These are phyloP conservation scores for Exsudoporus frostii DNA, from an alignment of 768 basidiomycete genomes.

Conservation along the genomic window DNA sequence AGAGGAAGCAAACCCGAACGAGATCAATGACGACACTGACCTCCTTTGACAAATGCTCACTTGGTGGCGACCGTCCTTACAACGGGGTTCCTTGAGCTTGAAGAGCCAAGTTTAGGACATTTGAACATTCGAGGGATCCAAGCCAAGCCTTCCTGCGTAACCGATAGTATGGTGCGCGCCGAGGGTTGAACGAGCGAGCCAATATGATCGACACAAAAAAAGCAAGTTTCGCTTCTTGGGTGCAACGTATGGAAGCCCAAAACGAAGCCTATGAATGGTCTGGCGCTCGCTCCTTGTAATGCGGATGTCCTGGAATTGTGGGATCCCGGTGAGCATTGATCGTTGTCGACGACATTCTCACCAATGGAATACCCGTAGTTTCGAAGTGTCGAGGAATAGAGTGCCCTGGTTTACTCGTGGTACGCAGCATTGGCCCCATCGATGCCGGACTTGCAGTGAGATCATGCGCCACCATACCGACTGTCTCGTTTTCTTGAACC, in stretches of 20 bases:
- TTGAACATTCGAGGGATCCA: background rate
- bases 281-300: background rate
- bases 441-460: too few species aligned
- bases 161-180: too few species aligned
- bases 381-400: background rate
- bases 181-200: background rate
- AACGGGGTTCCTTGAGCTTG: background rate
- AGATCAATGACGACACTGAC: too few species aligned
- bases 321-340: background rate
- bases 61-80: too few species aligned
- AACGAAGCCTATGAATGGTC: background rate
- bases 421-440: too few species aligned
- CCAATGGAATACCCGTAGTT: background rate
- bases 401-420: background rate
- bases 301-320: background rate
- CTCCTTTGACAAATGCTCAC: background rate
- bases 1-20: background rate
- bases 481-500: background rate
- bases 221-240: background rate
- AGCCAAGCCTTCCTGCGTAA: background rate
- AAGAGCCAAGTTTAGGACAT: background rate
- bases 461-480: background rate
- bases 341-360: background rate
- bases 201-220: background rate
- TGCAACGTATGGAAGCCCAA: too few species aligned